Base-by-base conservation (phyloP, 2,329 filamentous ascomycete species). In the Ophiostoma pallidulum region DNA sequence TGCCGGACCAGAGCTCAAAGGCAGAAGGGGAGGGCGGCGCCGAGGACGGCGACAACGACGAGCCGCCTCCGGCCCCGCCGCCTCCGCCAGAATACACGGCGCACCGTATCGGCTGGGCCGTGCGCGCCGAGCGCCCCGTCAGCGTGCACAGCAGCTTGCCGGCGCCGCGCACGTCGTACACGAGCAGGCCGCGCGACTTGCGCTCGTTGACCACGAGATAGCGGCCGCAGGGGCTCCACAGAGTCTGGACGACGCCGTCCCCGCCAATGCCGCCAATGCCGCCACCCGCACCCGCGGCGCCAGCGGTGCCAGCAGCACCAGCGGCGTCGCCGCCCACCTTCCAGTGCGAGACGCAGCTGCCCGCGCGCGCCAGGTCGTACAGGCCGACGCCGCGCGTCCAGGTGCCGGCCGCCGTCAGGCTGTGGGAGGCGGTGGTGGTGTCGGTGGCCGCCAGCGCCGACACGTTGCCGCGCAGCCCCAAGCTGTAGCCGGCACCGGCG, bases 1-100 rank as follows among this genome's bases (percentile, higher is more conserved):
- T 70, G 2, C 79, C 80, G 6, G 75, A 75, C 79, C 79, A 83
- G 39, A 82, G 68, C 59, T 83, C 80, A 52, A 78, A 79, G n/a
- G n/a, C n/a, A n/a, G n/a, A n/a, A n/a, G n/a, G n/a, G n/a, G n/a
- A n/a, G n/a, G n/a, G n/a, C n/a, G n/a, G n/a, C n/a, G n/a, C n/a
- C n/a, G n/a, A n/a, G n/a, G n/a, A n/a, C n/a, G n/a, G n/a, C n/a
- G n/a, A n/a, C n/a, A n/a, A n/a, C n/a, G n/a, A n/a, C n/a, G n/a
- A n/a, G n/a, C n/a, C n/a, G n/a, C n/a, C n/a, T n/a, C n/a, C n/a
- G n/a, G n/a, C n/a, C n/a, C n/a, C n/a, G n/a, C n/a, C 8, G 39
- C 19, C 24, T 14, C 18, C 20, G 37, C 45, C 4, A 67, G 65
- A 0, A 53, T 75, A 82, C 3, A 78, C 67, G 57, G 80, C 74